These are phyloP conservation scores for Fraxinus pennsylvanica DNA, from an alignment of 257 asterid species.

Conservation along the genomic window DNA sequence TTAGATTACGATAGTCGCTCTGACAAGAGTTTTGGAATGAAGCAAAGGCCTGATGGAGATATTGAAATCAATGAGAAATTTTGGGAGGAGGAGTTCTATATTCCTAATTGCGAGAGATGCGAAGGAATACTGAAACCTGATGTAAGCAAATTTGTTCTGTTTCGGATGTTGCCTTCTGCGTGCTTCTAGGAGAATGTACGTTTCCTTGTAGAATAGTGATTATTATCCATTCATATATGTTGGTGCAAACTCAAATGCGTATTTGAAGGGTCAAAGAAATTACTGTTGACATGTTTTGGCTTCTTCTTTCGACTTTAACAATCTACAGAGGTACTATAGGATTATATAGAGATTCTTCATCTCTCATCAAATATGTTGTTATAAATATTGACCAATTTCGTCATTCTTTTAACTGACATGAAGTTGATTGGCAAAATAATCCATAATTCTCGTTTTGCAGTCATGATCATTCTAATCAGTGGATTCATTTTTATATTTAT, in stretches of 20 bases:
- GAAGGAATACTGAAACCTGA: constrained; percentile 85
- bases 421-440: not conserved
- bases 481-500: not conserved
- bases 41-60: constrained; percentile 96
- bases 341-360: not conserved
- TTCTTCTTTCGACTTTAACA: not conserved
- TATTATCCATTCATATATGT: not conserved
- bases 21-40: constrained; percentile 96
- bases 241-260: not conserved
- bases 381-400: too few species aligned
- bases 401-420: too few species aligned
- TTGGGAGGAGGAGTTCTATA: constrained; percentile 91
- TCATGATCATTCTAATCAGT: not conserved
- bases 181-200: not conserved
- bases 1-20: constrained; percentile 84
- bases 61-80: constrained; percentile 95
- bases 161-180: constrained; percentile 4
- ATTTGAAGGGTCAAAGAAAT: not conserved
- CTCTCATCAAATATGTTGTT: too few species aligned
- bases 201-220: not conserved
- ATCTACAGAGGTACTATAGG: not conserved
- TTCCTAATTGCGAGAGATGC: constrained; percentile 75
- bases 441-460: not conserved
- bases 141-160: constrained; percentile 46
- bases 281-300: not conserved